Conservation (phyloP, 2,329 filamentous ascomycete species). For the Rugonectria rugulosa region DNA sequence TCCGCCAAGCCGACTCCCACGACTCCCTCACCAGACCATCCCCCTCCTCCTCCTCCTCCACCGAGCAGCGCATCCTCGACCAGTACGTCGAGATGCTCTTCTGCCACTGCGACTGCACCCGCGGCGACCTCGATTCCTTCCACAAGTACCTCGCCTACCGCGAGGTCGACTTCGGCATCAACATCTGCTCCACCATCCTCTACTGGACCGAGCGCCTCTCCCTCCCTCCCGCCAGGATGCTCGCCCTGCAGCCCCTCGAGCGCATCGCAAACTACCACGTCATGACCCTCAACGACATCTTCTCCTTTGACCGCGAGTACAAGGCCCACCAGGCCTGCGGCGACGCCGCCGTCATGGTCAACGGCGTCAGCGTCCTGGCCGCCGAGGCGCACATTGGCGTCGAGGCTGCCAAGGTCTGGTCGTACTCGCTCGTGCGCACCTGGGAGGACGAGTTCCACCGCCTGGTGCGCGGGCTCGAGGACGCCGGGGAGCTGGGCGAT, state of each 20-base stretch:
- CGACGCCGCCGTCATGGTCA: slow-evolving; percentile 16
- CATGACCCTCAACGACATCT: slow-evolving; percentile 24
- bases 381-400: slow-evolving; percentile 19
- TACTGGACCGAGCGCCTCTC: slow-evolving; percentile 21
- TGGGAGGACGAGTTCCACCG: slow-evolving; percentile 21
- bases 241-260: slow-evolving; percentile 11
- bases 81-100: slow-evolving; percentile 22
- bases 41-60: neutral
- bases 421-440: slow-evolving; percentile 14
- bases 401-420: slow-evolving; percentile 16
- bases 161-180: slow-evolving; percentile 24
- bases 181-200: slow-evolving; percentile 18
- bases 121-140: slow-evolving; percentile 16
- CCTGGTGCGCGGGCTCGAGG: slow-evolving; percentile 1
- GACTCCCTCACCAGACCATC: neutral
- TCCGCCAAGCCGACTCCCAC: neutral
- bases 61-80: slow-evolving; percentile 15
- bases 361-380: slow-evolving; percentile 18
- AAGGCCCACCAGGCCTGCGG: slow-evolving; percentile 5
- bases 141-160: slow-evolving; percentile 15
- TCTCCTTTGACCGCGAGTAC: slow-evolving; percentile 23
- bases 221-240: neutral
- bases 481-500: neutral
- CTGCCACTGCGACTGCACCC: slow-evolving; percentile 19
- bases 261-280: slow-evolving; percentile 21